Evolutionary conservation across 345 rosid species (phyloP).

Genomic region (Eucalyptus pauciflora): DNA sequence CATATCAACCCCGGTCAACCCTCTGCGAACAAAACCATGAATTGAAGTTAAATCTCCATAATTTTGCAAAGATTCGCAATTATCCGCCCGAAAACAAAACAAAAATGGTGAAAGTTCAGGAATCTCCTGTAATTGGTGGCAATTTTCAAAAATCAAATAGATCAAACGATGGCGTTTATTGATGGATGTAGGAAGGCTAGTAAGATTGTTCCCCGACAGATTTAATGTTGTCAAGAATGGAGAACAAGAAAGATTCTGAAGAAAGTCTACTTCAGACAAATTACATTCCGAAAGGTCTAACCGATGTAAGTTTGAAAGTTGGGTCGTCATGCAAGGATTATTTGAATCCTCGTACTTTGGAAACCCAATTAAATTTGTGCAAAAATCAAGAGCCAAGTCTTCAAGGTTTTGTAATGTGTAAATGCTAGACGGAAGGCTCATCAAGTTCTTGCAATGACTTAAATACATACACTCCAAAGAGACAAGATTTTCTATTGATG

Average conservation of each 20-base stretch:
- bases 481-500: neutral
- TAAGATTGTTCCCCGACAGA: too few species aligned
- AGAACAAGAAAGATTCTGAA: neutral
- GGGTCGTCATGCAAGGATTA: neutral
- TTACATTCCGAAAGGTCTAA: accelerated
- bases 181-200: too few species aligned
- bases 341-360: neutral
- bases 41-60: neutral
- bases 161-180: too few species aligned
- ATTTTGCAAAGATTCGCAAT: neutral
- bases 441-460: accelerated
- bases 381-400: neutral
- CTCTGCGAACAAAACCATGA: neutral
- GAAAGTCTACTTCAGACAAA: neutral
- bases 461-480: accelerated
- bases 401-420: neutral
- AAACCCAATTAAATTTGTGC: neutral
- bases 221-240: accelerated
- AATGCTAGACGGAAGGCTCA: neutral
- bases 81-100: accelerated
- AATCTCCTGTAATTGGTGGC: too few species aligned
- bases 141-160: accelerated
- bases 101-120: too few species aligned
- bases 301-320: accelerated
- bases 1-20: neutral